phyloP scores from a whole-genome alignment of 139 green algal genomes.

The Tetraselmis striata region DNA sequence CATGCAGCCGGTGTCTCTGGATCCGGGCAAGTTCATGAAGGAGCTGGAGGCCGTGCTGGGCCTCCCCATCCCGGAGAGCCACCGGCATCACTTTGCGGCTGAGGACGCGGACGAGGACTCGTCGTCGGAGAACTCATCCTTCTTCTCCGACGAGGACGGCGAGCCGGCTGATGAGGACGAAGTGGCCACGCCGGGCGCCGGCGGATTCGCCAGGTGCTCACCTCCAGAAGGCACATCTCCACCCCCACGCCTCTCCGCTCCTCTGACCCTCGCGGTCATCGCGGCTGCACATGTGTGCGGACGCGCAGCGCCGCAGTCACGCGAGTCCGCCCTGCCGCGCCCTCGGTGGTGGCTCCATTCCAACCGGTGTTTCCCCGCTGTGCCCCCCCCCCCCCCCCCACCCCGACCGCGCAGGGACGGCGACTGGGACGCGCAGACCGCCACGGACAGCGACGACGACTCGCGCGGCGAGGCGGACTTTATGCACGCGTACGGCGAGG shows the following conservation, averaged over 20 bases:
- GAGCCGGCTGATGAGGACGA: background rate
- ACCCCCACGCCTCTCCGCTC: too few relatives aligned
- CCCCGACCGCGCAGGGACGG: too few relatives aligned
- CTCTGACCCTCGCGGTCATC: too few relatives aligned
- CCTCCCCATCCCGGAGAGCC: background rate
- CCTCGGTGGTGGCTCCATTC: too few relatives aligned
- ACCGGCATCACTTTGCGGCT: background rate
- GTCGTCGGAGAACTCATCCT: slow-evolving; percentile 33
- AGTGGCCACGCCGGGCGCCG: background rate
- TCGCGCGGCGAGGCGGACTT: slow-evolving; percentile 27
- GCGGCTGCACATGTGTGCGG: too few relatives aligned
- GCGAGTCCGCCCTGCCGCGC: too few relatives aligned
- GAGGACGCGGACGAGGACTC: slow-evolving; percentile 17
- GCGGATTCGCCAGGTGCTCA: background rate
- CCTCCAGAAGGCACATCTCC: background rate
- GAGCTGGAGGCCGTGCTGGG: slow-evolving; percentile 1
- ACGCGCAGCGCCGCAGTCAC: too few relatives aligned
- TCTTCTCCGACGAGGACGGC: slow-evolving; percentile 17
- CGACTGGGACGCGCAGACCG: slow-evolving; percentile 30
- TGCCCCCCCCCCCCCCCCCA: too few relatives aligned
- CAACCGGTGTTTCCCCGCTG: too few relatives aligned
- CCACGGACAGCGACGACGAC: slow-evolving; percentile 45
- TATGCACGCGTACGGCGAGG: slow-evolving; percentile 40
- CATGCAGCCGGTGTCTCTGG: slow-evolving; percentile 11
- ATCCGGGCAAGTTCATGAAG: slow-evolving; percentile 2